Evolutionary conservation across 768 basidiomycete species (phyloP), one percentile per base, ranked within the genome.

Genomic region (Leccinellum rugosiceps): DNA sequence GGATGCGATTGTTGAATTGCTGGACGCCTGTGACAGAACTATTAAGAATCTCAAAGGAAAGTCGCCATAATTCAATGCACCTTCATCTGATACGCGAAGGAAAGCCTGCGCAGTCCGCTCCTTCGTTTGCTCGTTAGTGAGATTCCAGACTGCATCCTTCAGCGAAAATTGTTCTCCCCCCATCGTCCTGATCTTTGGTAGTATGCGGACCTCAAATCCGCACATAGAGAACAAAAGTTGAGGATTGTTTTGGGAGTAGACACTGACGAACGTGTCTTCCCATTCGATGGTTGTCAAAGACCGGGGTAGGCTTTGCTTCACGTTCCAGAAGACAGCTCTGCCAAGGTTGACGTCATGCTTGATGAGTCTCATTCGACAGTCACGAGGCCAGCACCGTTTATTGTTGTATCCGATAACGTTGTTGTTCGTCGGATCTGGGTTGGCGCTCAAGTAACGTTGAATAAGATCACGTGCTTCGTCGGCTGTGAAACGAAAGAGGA

Each of bases 271-370:
- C 0, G 95, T 94, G 68, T 98, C 94, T 61, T 98, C 96, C 97
- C 97, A 98, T 67, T 98, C 97, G 68, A 99, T 98, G 0, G 97
- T 98, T 0, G 97, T 98, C 60, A 99, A 76, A 15, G 96, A 97
- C 49, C 97, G 80, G 0, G 97, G 97, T 25, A 99, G 74, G 64
- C 92, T 92, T 73, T 98, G 94, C 77, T 98, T 97, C 72, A 98
- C 92, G 68, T 99, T 98, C 97, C 96, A 99, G 76, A 97, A 98
- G 9, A 98, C 97, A 2, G 97, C 97, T 59, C 97, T 84, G 21
- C 96, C 97, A 46, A 99, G 80, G 74, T 99, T 98, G 75, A 98
- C 97, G 70, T 99, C 97, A 73, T 99, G 97, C 75, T 99, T 99
- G 80, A 97, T 96, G 56, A 99, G 81, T 32, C 97, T 81, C 97